Percentiles rank a stretch among this genome's conserved stretches.
Evolutionary conservation across 2,329 filamentous ascomycete species (phyloP).

Genomic region (Apiospora saccharicola): DNA sequence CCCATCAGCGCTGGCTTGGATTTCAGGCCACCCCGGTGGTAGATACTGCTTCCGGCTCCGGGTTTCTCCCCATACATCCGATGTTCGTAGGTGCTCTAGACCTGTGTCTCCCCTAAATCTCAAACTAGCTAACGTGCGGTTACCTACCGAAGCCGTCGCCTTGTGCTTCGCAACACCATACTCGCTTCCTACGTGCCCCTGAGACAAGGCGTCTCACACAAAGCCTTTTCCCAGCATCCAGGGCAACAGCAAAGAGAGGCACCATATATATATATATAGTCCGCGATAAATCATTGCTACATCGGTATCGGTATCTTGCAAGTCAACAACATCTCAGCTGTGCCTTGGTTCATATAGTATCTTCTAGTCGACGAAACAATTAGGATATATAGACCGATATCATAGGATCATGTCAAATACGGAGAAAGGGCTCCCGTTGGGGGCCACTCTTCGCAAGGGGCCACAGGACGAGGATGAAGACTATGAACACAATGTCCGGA

Average conservation of each 20-base stretch:
- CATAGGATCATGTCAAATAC: neutral
- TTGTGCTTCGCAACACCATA: conserved; percentile 8
- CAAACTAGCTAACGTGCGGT: neutral
- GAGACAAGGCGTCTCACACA: neutral
- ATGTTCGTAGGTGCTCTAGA: neutral
- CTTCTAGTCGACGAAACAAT: neutral
- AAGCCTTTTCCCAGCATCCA: neutral
- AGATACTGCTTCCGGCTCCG: neutral
- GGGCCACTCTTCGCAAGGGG: conserved; percentile 21
- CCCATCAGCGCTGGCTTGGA: neutral
- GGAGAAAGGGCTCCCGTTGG: neutral
- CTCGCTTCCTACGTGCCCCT: neutral
- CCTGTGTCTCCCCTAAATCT: neutral
- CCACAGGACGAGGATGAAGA: conserved; percentile 33
- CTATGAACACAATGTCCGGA: conserved; percentile 32
- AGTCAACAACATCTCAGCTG: neutral
- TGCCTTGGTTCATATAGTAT: neutral
- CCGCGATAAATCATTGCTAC: neutral
- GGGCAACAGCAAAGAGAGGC: neutral
- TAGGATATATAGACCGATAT: neutral
- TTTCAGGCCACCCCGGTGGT: neutral
- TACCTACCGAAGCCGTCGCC: neutral
- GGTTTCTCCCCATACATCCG: neutral
- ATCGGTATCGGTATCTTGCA: neutral
- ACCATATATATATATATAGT: neutral